Conservation (phyloP, 129 eudicot genomes). For the Deinandra increscens region DNA sequence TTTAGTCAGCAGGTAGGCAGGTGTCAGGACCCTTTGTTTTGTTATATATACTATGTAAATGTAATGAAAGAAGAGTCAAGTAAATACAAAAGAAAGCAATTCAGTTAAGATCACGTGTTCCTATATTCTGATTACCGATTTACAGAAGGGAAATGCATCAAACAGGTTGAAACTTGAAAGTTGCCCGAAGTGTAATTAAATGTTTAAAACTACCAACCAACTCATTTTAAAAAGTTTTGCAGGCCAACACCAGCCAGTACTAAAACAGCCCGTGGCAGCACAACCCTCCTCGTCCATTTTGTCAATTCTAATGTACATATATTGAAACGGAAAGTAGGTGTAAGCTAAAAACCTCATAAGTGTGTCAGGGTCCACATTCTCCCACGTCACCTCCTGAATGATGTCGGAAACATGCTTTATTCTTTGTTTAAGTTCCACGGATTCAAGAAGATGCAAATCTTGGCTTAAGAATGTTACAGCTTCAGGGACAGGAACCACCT, state of each 20-base stretch:
- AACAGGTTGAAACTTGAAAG: neutral
- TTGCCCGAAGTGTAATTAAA: neutral
- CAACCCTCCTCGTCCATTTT: neutral
- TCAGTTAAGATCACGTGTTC: too few relatives aligned
- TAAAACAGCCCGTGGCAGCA: neutral
- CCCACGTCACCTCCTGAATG: constrained; percentile 78
- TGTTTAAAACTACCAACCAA: neutral
- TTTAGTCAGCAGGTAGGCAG: too few relatives aligned
- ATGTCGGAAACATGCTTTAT: constrained; percentile 75
- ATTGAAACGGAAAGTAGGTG: neutral
- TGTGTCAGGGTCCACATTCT: constrained; percentile 73
- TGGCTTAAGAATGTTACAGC: constrained; percentile 69
- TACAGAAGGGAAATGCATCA: neutral
- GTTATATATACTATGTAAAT: too few relatives aligned
- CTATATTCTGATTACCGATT: too few relatives aligned
- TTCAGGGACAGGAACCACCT: constrained; percentile 60
- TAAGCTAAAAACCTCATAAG: constrained; percentile 61
- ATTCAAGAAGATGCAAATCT: constrained; percentile 84
- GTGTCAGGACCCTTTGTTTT: too few relatives aligned
- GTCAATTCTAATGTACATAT: neutral
- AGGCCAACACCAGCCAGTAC: neutral
- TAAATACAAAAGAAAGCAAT: too few relatives aligned
- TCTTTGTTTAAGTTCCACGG: constrained; percentile 85
- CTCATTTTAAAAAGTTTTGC: neutral
- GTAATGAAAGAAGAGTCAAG: too few relatives aligned